A percentile compares a stretch with the other conserved stretches of the same genome.
Conservation (phyloP, 2,329 filamentous ascomycete genomes). For the Diplocarpon mali region DNA sequence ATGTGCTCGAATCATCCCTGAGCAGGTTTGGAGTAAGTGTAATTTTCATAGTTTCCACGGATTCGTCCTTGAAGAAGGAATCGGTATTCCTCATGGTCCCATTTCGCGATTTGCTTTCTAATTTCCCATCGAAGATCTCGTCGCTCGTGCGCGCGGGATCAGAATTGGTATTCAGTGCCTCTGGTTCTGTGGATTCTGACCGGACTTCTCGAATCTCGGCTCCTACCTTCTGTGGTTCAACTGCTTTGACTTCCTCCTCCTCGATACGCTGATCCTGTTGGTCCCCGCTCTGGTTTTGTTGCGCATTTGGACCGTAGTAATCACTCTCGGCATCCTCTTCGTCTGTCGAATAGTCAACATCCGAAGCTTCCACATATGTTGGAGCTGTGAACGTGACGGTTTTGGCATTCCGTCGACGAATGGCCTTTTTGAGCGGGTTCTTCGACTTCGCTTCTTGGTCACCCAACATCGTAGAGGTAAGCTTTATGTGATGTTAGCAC, state of each 20-base stretch:
- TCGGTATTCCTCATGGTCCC: conserved; percentile 85
- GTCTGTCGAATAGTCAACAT: conserved; percentile 58
- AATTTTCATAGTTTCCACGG: conserved; percentile 91
- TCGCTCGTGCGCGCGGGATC: conserved; percentile 46
- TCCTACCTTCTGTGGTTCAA: conserved; percentile 32
- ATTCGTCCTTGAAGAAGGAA: conserved; percentile 96
- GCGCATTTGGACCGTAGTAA: conserved; percentile 36
- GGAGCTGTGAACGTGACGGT: conserved; percentile 61
- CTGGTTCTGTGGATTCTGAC: conserved; percentile 16
- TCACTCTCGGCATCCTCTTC: conserved; percentile 45
- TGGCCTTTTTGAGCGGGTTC: conserved; percentile 63
- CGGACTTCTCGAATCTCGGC: conserved; percentile 27
- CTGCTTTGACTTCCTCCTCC: conserved; percentile 26
- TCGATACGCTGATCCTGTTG: conserved; percentile 25
- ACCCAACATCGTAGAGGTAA: conserved; percentile 60
- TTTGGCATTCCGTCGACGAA: conserved; percentile 58
- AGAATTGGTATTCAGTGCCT: conserved; percentile 23
- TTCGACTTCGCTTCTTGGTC: conserved; percentile 62
- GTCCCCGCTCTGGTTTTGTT: conserved; percentile 30
- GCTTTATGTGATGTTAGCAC: conserved; percentile 30
- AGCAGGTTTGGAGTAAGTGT: conserved; percentile 88
- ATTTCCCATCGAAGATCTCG: conserved; percentile 50
- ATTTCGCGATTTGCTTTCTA: conserved; percentile 59
- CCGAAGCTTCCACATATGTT: conserved; percentile 62
- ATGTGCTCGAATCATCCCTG: conserved; percentile 57